Percentiles rank a stretch among this genome's conserved stretches.
Conservation (phyloP, 805 yeast species). For the Metschnikowia dekortorum region DNA sequence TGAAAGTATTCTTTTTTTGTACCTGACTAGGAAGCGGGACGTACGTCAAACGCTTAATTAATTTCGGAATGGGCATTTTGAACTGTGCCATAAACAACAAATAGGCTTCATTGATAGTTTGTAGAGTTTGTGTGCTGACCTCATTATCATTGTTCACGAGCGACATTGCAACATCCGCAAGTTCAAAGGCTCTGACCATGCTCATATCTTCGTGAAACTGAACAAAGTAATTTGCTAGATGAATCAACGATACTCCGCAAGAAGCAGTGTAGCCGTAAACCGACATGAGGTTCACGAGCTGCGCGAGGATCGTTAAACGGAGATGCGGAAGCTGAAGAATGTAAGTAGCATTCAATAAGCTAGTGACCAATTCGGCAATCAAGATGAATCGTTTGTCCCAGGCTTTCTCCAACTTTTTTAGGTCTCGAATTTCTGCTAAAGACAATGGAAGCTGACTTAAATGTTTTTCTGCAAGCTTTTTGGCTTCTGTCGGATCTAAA, state of each 20-base stretch:
- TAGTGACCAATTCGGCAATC: conserved; percentile 39
- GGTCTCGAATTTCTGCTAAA: conserved; percentile 31
- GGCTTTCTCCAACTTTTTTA: conserved; percentile 20
- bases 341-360: conserved; percentile 33
- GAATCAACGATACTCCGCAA: conserved; percentile 37
- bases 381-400: conserved; percentile 26
- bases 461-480: conserved; percentile 18
- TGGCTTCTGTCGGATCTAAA: conserved; percentile 22
- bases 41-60: conserved; percentile 21
- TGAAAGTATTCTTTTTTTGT: conserved; percentile 5
- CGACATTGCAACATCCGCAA: conserved; percentile 35
- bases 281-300: conserved; percentile 31
- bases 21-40: conserved; percentile 5
- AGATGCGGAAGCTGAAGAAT: conserved; percentile 23
- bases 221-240: conserved; percentile 33
- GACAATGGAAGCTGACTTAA: conserved; percentile 35
- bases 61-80: conserved; percentile 35
- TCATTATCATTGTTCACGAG: conserved; percentile 31
- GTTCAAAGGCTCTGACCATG: conserved; percentile 38
- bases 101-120: conserved; percentile 40
- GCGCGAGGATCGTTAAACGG: conserved; percentile 27
- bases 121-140: conserved; percentile 31
- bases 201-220: conserved; percentile 24
- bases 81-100: conserved; percentile 38
- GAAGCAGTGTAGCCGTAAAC: conserved; percentile 37